phyloP scores from a whole-genome alignment of 768 basidiomycete species.

The Suillus variegatus region DNA sequence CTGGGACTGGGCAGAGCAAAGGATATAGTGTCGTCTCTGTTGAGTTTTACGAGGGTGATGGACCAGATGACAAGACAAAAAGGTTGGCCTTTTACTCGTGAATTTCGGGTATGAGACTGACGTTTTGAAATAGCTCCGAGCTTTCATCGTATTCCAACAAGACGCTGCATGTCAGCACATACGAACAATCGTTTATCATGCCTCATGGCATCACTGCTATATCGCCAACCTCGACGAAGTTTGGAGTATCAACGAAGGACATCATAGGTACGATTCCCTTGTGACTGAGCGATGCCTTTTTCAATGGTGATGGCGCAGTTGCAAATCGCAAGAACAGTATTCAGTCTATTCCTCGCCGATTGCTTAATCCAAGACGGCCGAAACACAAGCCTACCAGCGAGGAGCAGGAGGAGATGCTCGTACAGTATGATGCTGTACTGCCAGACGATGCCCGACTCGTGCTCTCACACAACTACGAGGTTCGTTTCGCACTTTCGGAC shows the following conservation, averaged over 20 bases:
- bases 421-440: slow-evolving; percentile 82
- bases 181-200: slow-evolving; percentile 71
- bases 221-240: slow-evolving; percentile 78
- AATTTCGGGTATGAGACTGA: slow-evolving; percentile 13
- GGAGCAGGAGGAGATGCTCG: slow-evolving; percentile 84
- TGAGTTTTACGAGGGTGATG: slow-evolving; percentile 84
- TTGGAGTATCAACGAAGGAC: slow-evolving; percentile 85
- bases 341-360: slow-evolving; percentile 66
- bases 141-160: slow-evolving; percentile 56
- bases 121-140: slow-evolving; percentile 43
- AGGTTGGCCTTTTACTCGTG: slow-evolving; percentile 49
- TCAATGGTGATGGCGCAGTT: slow-evolving; percentile 45
- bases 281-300: slow-evolving; percentile 1
- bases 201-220: slow-evolving; percentile 71
- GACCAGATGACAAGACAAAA: slow-evolving; percentile 63
- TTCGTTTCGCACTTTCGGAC: slow-evolving; percentile 24
- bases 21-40: slow-evolving; percentile 77
- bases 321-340: slow-evolving; percentile 76
- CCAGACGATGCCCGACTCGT: slow-evolving; percentile 64
- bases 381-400: slow-evolving; percentile 69
- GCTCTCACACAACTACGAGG: slow-evolving; percentile 58
- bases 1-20: slow-evolving; percentile 51
- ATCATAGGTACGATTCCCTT: slow-evolving; percentile 65
- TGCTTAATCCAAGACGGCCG: slow-evolving; percentile 85
- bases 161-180: slow-evolving; percentile 51